Base-by-base conservation (phyloP, 805 yeast species). In the Saccharomycopsis malanga region DNA sequence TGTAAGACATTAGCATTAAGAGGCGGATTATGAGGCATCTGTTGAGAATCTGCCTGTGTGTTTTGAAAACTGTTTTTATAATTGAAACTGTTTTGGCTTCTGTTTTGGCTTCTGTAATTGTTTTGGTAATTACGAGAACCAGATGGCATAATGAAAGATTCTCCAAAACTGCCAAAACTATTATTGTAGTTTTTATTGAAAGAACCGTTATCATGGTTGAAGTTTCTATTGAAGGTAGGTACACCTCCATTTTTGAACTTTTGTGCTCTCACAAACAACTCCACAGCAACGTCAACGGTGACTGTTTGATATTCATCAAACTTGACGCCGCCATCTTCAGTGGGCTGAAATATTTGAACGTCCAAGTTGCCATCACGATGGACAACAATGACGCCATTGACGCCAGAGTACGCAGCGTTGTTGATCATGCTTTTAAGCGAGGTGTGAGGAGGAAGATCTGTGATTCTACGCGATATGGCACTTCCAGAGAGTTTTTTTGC, bases 331-430 rank as follows among this genome's bases (percentile, higher is more conserved):
- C 88, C 89, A 56, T 79, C 82, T 0, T 76, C 63, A 1, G 83
- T 74, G 35, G 71, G 72, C 57, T 84, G 84, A 60, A 83, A 89
- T 1, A 83, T 74, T 61, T 83, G 89, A 12, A 86, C 66, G 57
- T 85, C 87, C 20, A 87, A 73, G 39, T 68, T 68, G 36, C 69
- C 61, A n/a, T 68, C 61, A 32, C 71, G 72, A 50, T 78, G 77
- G 17, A 87, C 71, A 5, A 84, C 67, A 35, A 87, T 75, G 1
- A 84, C 83, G 24, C 85, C 89, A 56, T 76, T 60, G 2, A 77
- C 83, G 10, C 95, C 96, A 39, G 80, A 77, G 59, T 84, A 80
- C 0, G 95, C 95, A 17, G 87, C 86, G 42, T 83, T 84, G 44
- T 80, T 81, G 14, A 85, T 72, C 30, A 72, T 63, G n/a, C 73